phyloP scores from a whole-genome alignment of 805 yeast genomes.

The Kregervanrija pseudodelftensis region DNA sequence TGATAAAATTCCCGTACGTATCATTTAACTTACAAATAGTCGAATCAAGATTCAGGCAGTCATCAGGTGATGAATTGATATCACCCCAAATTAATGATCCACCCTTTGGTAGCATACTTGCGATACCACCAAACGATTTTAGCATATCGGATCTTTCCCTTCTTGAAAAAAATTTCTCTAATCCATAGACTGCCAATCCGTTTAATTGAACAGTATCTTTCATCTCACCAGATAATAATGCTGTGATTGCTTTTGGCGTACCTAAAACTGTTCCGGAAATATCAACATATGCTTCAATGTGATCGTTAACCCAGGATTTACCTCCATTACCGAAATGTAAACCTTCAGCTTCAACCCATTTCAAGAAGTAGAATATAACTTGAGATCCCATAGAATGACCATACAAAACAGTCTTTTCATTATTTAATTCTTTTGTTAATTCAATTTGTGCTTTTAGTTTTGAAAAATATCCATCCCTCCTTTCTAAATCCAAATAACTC shows the following conservation, averaged over 20 bases:
- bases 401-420: slow-evolving; percentile 66
- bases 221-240: slow-evolving; percentile 96
- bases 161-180: slow-evolving; percentile 88
- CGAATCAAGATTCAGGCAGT: slow-evolving; percentile 21
- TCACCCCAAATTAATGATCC: slow-evolving; percentile 89
- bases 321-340: slow-evolving; percentile 87
- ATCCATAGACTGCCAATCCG: slow-evolving; percentile 85
- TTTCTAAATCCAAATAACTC: slow-evolving; percentile 81
- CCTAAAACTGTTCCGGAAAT: slow-evolving; percentile 89
- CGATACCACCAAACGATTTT: slow-evolving; percentile 86
- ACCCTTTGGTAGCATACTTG: slow-evolving; percentile 95
- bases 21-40: slow-evolving; percentile 10
- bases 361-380: slow-evolving; percentile 76
- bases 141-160: slow-evolving; percentile 82
- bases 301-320: slow-evolving; percentile 73
- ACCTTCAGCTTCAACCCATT: slow-evolving; percentile 95
- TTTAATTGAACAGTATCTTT: slow-evolving; percentile 93
- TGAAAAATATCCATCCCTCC: slow-evolving; percentile 79
- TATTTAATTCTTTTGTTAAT: slow-evolving; percentile 37
- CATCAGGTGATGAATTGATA: slow-evolving; percentile 63
- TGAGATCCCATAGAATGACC: slow-evolving; percentile 99
- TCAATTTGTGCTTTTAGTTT: slow-evolving; percentile 73
- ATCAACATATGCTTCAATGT: slow-evolving; percentile 76
- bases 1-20: slow-evolving; percentile 69
- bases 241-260: slow-evolving; percentile 90